Evolutionary conservation across 495 filamentous ascomycete genomes (phyloP), one percentile per base, ranked within the genome.

Genomic region (Aspergillus wentii): DNA sequence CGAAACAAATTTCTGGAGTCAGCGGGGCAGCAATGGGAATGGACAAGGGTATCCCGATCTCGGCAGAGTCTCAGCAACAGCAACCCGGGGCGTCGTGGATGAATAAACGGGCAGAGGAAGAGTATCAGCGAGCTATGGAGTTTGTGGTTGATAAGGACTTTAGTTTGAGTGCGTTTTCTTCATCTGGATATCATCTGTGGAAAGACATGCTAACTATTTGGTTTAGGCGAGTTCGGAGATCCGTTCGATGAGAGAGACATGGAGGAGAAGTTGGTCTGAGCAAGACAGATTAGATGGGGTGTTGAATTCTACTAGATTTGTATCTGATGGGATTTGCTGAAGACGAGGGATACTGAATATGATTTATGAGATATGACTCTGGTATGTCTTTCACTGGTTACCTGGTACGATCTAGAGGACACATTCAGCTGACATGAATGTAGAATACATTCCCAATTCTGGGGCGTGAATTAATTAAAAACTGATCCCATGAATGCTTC

Each of bases 171-270:
- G 15, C 34, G 48, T 41, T 9, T 32, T 15, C 19, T 17, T 20
- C 10, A 11, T 21, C 20, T 21, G 4, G 23, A 6, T 44, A 20
- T 19, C 23, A 10, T 30, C 20, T 36, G 19, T 18, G n/a, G 10
- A 27, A 16, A 11, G 27, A n/a, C 10, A 6, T 23, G 35, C 40
- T 48, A 33, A 47, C 16, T 9, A 10, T 28, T 10, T 17, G 31
- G 16, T 48, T 2, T 38, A 75, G 72, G 59, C 40, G 66, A 74
- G 34, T 76, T 71, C 26, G 72, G 72, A 4, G 80, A 80, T 48
- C 67, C 68, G 3, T 72, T 82, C 44, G 76, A 82, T 59, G 80
- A 84, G 44, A 61, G 61, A 5, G 74, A 78, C 51, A 76, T 83
- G 77, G 53, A 71, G 30, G 59, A 72, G 48, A 75, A 83, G 53